Evolutionary conservation across 371 early-diverging fungal genomes (phyloP).

Genomic region (Mucor ambiguus): DNA sequence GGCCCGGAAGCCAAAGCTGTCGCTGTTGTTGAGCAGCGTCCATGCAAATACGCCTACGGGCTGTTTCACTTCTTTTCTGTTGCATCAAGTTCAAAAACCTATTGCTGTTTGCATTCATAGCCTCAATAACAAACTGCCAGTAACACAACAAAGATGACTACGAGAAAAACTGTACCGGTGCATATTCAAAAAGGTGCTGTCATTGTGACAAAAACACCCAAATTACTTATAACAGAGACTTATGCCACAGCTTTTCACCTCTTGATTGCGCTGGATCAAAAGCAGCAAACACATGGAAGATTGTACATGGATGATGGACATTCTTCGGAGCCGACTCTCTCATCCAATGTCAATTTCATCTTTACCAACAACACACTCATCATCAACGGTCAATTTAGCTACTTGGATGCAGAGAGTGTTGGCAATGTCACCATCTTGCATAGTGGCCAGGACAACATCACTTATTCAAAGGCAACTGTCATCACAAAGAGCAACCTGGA

Average conservation of each 20-base stretch:
- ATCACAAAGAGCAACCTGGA: neutral
- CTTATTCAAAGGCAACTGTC: neutral
- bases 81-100: neutral
- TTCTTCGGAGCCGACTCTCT: neutral
- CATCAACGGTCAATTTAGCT: slow-evolving; percentile 13
- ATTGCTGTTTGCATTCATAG: neutral
- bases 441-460: neutral
- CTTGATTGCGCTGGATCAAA: slow-evolving; percentile 51
- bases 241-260: slow-evolving; percentile 41
- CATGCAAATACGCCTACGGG: neutral
- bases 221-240: slow-evolving; percentile 42
- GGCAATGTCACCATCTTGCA: slow-evolving; percentile 1
- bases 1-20: neutral
- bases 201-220: slow-evolving; percentile 45
- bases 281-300: slow-evolving; percentile 42
- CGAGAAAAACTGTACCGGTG: slow-evolving; percentile 30
- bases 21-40: neutral
- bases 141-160: neutral
- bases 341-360: slow-evolving; percentile 12
- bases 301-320: slow-evolving; percentile 46
- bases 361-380: neutral
- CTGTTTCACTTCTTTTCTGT: neutral
- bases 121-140: neutral
- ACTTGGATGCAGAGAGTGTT: neutral
- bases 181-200: slow-evolving; percentile 52